These are phyloP conservation scores for Lojkania enalia DNA, from an alignment of 2,329 filamentous ascomycete species.

Conservation along the genomic window DNA sequence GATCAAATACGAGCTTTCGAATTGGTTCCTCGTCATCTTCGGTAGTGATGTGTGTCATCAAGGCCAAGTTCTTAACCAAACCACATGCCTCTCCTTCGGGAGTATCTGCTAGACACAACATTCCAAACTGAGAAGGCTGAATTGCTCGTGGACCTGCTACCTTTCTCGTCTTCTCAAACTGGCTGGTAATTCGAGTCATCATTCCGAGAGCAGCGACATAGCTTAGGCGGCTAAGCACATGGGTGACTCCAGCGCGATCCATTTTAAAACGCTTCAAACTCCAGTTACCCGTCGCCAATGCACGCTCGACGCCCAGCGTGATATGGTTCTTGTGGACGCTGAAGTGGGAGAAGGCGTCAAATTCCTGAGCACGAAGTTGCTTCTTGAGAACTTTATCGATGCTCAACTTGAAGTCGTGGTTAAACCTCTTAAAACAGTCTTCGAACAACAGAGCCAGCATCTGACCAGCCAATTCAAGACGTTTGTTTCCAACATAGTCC, in stretches of 20 bases:
- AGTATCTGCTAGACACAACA: constrained; percentile 96
- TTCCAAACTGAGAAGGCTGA: constrained; percentile 96
- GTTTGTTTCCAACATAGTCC: constrained; percentile 98
- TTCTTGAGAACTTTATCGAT: constrained; percentile 97
- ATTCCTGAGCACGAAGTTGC: constrained; percentile 82
- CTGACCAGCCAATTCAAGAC: constrained; percentile 91
- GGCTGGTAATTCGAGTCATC: constrained; percentile 98
- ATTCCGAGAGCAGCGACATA: constrained; percentile 97
- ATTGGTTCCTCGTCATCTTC: constrained; percentile 93
- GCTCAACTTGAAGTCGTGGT: constrained; percentile 82
- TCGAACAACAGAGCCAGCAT: constrained; percentile 93
- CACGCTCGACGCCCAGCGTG: constrained; percentile 89
- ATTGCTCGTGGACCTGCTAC: constrained; percentile 93
- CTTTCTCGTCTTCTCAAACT: constrained; percentile 98
- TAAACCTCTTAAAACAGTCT: constrained; percentile 96
- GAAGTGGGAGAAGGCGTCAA: constrained; percentile 85
- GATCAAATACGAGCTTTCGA: constrained; percentile 78
- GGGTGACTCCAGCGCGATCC: constrained; percentile 95
- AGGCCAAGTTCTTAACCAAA: constrained; percentile 93
- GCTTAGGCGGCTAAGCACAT: constrained; percentile 91
- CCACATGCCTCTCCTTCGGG: constrained; percentile 98
- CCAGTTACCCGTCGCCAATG: constrained; percentile 98
- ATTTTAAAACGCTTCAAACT: constrained; percentile 97
- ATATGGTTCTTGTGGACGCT: constrained; percentile 84
- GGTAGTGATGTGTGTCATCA: constrained; percentile 99